Evolutionary conservation across 352 stramenopile species (phyloP).

Genomic region (Pythium biforme): DNA sequence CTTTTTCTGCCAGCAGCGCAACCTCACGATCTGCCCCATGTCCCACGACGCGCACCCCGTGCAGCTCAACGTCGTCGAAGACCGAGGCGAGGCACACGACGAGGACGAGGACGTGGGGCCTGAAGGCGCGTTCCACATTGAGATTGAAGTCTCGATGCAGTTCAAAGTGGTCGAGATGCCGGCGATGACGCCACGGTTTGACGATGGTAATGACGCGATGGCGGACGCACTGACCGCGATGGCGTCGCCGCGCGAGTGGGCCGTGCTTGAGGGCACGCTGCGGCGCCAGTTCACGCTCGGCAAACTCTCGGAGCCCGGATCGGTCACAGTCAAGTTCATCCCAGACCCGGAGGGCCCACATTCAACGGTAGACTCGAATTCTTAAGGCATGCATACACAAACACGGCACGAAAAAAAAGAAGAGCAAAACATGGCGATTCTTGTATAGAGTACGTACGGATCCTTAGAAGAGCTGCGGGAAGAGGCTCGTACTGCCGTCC

Average conservation of each 20-base stretch:
- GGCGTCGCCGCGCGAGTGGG: constrained; percentile 40
- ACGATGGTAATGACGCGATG: not conserved
- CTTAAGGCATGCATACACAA: not conserved
- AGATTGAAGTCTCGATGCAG: constrained; percentile 68
- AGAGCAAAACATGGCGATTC: not conserved
- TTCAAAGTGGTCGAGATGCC: constrained; percentile 65
- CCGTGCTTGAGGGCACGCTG: constrained; percentile 54
- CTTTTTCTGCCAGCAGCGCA: constrained; percentile 61
- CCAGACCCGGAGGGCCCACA: constrained; percentile 5
- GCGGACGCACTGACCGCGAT: not conserved
- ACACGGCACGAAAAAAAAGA: not conserved
- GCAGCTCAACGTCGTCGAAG: constrained; percentile 42
- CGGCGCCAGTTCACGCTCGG: constrained; percentile 57
- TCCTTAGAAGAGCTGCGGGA: constrained; percentile 66
- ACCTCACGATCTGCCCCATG: constrained; percentile 63
- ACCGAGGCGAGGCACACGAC: constrained; percentile 1
- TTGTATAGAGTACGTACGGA: not conserved
- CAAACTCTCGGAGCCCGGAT: constrained; percentile 45
- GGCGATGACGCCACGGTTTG: not conserved
- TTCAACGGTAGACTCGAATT: not conserved
- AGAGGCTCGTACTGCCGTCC: constrained; percentile 72
- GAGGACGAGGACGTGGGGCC: not conserved
- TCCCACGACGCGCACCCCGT: constrained; percentile 64
- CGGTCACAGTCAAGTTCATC: constrained; percentile 45
- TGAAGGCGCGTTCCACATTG: constrained; percentile 39